Evolutionary conservation across 768 basidiomycete genomes (phyloP).

Genomic region (Russula virescens): DNA sequence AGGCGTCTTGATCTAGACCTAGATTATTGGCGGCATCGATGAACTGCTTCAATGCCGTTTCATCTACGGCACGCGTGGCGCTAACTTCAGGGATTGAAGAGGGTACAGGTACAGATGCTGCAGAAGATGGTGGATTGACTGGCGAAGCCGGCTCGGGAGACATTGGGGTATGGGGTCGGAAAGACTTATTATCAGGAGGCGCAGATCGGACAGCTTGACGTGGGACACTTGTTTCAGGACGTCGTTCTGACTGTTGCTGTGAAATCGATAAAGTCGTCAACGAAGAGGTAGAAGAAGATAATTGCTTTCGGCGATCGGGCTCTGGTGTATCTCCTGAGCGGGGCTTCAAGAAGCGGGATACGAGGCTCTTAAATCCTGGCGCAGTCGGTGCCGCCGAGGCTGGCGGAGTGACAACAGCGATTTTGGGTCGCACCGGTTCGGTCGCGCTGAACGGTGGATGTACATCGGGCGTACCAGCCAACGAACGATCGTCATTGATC

Average conservation of each 20-base stretch:
- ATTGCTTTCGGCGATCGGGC: constrained; percentile 27
- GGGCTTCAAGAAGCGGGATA: constrained; percentile 62
- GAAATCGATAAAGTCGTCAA: constrained; percentile 17
- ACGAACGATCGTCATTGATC: constrained; percentile 33
- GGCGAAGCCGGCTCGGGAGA: constrained; percentile 6
- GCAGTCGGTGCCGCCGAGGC: constrained; percentile 64
- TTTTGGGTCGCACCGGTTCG: constrained; percentile 50
- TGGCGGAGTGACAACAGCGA: constrained; percentile 54
- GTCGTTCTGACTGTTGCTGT: constrained; percentile 11
- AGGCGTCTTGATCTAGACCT: constrained; percentile 64
- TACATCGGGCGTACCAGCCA: constrained; percentile 32
- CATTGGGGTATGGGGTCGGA: constrained; percentile 14
- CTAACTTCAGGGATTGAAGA: background rate
- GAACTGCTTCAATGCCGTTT: constrained; percentile 59
- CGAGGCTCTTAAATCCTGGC: constrained; percentile 74
- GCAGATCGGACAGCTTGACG: constrained; percentile 15
- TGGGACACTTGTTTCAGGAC: background rate
- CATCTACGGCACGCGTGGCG: constrained; percentile 32
- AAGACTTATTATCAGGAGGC: constrained; percentile 21
- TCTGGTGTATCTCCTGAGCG: constrained; percentile 29
- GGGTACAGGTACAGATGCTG: background rate
- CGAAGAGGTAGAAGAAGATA: constrained; percentile 11
- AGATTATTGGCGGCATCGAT: constrained; percentile 72
- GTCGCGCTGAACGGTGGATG: constrained; percentile 40
- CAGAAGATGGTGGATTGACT: constrained; percentile 7